Percentiles rank a stretch among this genome's conserved stretches.
phyloP scores from a whole-genome alignment of 345 rosid species.

The Crucihimalaya himalaica region DNA sequence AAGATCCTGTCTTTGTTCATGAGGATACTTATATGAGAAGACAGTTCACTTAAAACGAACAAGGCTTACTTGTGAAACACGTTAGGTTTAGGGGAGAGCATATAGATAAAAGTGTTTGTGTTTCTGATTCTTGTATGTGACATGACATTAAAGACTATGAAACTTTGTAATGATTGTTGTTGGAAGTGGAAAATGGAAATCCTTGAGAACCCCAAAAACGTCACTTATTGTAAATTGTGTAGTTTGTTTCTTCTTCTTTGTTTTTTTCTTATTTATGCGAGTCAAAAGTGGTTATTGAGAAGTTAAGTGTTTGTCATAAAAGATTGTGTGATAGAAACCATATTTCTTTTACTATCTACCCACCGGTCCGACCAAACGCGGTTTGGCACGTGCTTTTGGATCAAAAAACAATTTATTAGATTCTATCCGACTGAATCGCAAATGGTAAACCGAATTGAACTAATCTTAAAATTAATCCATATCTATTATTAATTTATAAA shows the following conservation, averaged over 20 bases:
- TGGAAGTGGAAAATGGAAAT: conserved; percentile 10
- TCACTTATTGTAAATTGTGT: background rate
- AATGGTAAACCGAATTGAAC: background rate
- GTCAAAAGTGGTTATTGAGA: conserved; percentile 12
- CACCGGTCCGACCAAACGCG: conserved; percentile 13
- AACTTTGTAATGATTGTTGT: conserved; percentile 15
- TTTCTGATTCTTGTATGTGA: conserved; percentile 16
- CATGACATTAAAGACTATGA: conserved; percentile 1
- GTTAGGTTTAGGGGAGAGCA: conserved; percentile 27
- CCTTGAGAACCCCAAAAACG: background rate
- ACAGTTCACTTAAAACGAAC: conserved; percentile 55
- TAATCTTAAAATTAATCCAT: background rate
- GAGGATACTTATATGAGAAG: conserved; percentile 78
- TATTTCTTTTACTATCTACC: background rate
- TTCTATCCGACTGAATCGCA: background rate
- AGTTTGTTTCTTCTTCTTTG: background rate
- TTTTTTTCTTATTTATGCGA: background rate
- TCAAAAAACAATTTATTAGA: background rate
- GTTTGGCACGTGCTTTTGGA: background rate
- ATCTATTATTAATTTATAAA: too few relatives aligned
- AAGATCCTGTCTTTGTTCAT: conserved; percentile 72
- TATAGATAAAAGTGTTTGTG: background rate
- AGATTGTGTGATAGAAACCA: background rate
- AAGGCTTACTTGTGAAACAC: background rate
- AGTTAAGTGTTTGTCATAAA: background rate